Evolutionary conservation across 225 moss, liverwort and hornwort species (phyloP), one percentile per base, ranked within the genome.

Genomic region (Climacium dendroides): DNA sequence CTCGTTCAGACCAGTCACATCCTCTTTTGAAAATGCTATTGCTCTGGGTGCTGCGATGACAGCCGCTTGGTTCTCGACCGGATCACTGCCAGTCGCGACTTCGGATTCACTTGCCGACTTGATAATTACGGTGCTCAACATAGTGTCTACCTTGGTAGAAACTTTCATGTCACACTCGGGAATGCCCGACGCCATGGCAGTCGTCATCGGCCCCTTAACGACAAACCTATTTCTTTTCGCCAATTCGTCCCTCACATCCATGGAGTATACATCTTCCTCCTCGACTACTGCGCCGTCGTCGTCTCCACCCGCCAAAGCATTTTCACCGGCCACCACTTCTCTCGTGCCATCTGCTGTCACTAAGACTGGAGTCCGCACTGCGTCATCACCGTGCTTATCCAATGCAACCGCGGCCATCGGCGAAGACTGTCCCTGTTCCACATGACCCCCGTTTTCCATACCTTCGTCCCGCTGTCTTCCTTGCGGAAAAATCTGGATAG

Each of bases 181-280:
- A 35, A 45, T 62, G 50, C 22, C 69, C 48, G 71, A 76, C 35
- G 80, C 73, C 55, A 55, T 30, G 19, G 79, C 32, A 87, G 19
- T 65, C 59, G 77, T 10, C 65, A 61, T 39, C 88, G 53, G 61
- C 65, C 16, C 74, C 69, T 58, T n/a, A 23, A 45, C 28, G 32
- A 72, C 58, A 17, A 71, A 80, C 55, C 55, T 84, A 25, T 82
- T 86, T 73, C 81, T 86, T 72, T 83, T 84, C 26, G 61, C 86
- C 84, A 60, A 89, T 76, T 91, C 88, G n/a, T 86, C 89, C 10
- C 67, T 80, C 54, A 86, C 86, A 26, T 90, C 90, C 81, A 90
- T 88, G 41, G 90, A 74, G 77, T 92, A 87, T 17, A 88, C 92
- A 83, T 92, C 90, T 45, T 89, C 92, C 71, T 89, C 88, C 24